Evolutionary conservation across 163 green algal species (phyloP), one percentile per base, ranked within the genome.

Genomic region (Scenedesmus sp.): DNA sequence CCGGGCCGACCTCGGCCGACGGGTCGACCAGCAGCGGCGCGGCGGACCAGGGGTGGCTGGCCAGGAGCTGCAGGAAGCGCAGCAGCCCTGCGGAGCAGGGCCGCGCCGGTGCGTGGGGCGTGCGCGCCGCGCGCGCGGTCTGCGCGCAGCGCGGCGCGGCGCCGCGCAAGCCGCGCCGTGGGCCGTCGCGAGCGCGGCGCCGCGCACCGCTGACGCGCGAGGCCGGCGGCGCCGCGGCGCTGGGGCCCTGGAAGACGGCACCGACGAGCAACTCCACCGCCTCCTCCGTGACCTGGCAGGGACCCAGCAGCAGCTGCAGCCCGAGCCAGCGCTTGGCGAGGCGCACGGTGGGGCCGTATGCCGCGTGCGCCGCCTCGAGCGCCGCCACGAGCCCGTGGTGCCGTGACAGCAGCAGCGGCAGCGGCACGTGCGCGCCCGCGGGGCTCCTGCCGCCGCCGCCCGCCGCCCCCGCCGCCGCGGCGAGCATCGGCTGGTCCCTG

Each of bases 221-320:
- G 13, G 63, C 84, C 0, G 84, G 84, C 3, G 84, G 63, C 22
- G 75, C 31, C 2, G 31, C 18, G 1, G 57, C 28, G 18, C 29
- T 22, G 29, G 72, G 60, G 14, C 50, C 63, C 45, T 44, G 60
- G 47, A 92, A 95, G 34, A 77, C 86, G 44, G 86, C 86, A 26
- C 76, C 88, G 51, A 89, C 64, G 34, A 97, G 58, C 69, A 96
- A 84, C 87, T 97, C 92, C 22, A 91, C 86, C 44, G 89, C 89
- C 78, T 95, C 87, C 20, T 87, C 63, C 13, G 93, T n/a, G 63
- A 73, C 47, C 31, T 73, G 48, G 3, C 4, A 20, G 22, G n/a
- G 20, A 5, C 73, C 73, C 48, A 73, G 39, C 63, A 95, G 83
- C 87, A 95, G 79, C 67, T 97, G 93, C 0, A 75, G 60, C 17